Conservation (phyloP, 495 filamentous ascomycete genomes). For the Penicillium coffeae region DNA sequence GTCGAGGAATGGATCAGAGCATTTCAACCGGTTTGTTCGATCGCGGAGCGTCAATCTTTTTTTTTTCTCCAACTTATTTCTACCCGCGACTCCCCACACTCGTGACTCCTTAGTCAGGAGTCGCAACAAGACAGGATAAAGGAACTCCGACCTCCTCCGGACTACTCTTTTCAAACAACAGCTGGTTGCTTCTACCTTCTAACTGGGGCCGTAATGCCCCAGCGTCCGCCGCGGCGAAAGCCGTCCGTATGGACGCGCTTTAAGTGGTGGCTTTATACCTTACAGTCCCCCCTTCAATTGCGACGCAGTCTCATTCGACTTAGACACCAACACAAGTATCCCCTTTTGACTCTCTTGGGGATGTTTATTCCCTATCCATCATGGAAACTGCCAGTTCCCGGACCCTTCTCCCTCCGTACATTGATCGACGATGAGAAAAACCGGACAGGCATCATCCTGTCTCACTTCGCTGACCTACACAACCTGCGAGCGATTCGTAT, state of each 20-base stretch:
- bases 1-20: background rate
- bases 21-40: background rate
- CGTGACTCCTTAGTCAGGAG: no score
- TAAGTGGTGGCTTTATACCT: conserved; percentile 17
- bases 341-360: conserved; percentile 20
- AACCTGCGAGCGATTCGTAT: conserved; percentile 26
- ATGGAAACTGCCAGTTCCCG: conserved; percentile 24
- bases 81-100: background rate
- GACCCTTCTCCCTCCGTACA: conserved; percentile 10
- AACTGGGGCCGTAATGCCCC: background rate
- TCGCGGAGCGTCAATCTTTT: background rate
- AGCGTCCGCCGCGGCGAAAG: background rate
- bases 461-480: conserved; percentile 18
- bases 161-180: no score
- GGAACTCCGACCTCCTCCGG: no score
- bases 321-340: conserved; percentile 18
- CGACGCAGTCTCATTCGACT: conserved; percentile 23
- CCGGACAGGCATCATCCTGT: conserved; percentile 14
- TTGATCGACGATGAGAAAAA: conserved; percentile 5
- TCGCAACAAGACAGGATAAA: no score
- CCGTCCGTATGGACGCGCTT: conserved; percentile 16
- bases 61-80: background rate
- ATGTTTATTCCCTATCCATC: conserved; percentile 23
- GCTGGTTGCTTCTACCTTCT: background rate
- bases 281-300: conserved; percentile 22